Percentiles rank a stretch among this genome's conserved stretches.
These are phyloP conservation scores for Trifolium pratense DNA, from an alignment of 306 rosid species.

Conservation along the genomic window DNA sequence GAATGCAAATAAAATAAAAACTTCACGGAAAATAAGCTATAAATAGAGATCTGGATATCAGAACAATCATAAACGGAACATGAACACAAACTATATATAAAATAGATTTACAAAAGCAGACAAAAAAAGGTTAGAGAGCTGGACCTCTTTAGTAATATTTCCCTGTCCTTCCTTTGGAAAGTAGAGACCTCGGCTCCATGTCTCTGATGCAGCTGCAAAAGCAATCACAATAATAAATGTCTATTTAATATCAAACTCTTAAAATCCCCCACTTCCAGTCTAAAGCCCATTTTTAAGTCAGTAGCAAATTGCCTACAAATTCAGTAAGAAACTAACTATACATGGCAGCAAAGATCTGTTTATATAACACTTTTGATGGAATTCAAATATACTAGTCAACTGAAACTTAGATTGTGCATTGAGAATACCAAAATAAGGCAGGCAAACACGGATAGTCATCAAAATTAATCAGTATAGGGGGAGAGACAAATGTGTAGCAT, in stretches of 20 bases:
- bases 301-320: conserved; percentile 18
- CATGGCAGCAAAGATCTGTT: not conserved
- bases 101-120: conserved; percentile 12
- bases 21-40: not conserved
- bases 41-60: conserved; percentile 20
- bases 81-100: not conserved
- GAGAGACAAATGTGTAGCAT: not conserved
- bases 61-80: conserved; percentile 5
- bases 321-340: conserved; percentile 22
- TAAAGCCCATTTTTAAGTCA: conserved; percentile 4
- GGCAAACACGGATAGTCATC: not conserved
- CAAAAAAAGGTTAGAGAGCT: conserved; percentile 24
- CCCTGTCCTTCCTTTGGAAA: conserved; percentile 62
- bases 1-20: conserved; percentile 30
- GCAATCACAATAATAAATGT: conserved; percentile 34
- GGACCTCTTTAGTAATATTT: conserved; percentile 72
- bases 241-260: not conserved
- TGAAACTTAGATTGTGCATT: conserved; percentile 7
- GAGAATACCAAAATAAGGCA: conserved; percentile 29
- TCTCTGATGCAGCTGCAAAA: conserved; percentile 71
- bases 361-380: conserved; percentile 18
- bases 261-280: conserved; percentile 13
- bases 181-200: conserved; percentile 76
- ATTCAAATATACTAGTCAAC: conserved; percentile 12
- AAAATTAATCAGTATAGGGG: conserved; percentile 6